Evolutionary conservation across 2,329 filamentous ascomycete species (phyloP).

Genomic region (Trichoderma sp.): DNA sequence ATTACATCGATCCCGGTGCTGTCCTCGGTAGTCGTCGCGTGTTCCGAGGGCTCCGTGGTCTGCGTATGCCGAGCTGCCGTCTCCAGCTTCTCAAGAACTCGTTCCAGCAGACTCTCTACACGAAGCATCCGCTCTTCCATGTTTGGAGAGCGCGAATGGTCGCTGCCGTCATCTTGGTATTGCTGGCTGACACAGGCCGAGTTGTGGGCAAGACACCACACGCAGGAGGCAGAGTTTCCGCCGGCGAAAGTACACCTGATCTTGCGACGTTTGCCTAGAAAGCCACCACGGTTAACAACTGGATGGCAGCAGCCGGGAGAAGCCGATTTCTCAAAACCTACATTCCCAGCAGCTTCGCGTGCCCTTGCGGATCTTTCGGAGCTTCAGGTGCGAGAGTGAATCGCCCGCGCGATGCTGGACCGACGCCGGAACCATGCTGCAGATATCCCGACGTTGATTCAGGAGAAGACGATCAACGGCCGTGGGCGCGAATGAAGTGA

Average conservation of each 20-base stretch:
- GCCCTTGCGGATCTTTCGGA: constrained; percentile 20
- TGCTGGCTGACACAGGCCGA: constrained; percentile 17
- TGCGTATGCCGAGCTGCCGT: not conserved
- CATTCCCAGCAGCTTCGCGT: constrained; percentile 26
- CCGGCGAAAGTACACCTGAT: constrained; percentile 14
- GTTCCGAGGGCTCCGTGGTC: not conserved
- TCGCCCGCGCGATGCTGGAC: not conserved
- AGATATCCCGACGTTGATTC: not conserved
- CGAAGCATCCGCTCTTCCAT: constrained; percentile 13
- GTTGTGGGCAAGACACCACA: constrained; percentile 13
- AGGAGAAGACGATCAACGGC: not conserved
- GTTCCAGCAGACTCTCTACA: constrained; percentile 9
- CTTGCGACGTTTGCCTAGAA: constrained; percentile 23
- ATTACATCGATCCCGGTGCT: constrained; percentile 12
- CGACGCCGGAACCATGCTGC: not conserved
- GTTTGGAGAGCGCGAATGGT: not conserved
- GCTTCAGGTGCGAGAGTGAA: not conserved
- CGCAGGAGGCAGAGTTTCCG: not conserved
- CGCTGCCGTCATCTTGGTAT: constrained; percentile 13
- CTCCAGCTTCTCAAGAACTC: constrained; percentile 8
- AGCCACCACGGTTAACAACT: not conserved
- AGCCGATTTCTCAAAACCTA: not conserved
- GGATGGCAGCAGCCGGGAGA: not conserved
- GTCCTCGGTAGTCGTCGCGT: not conserved
- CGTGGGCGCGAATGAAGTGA: not conserved